A percentile compares a stretch with the other conserved stretches of the same genome.
These are phyloP conservation scores for Geotrichum siamense DNA, from an alignment of 1,139 yeast genomes.

Conservation along the genomic window DNA sequence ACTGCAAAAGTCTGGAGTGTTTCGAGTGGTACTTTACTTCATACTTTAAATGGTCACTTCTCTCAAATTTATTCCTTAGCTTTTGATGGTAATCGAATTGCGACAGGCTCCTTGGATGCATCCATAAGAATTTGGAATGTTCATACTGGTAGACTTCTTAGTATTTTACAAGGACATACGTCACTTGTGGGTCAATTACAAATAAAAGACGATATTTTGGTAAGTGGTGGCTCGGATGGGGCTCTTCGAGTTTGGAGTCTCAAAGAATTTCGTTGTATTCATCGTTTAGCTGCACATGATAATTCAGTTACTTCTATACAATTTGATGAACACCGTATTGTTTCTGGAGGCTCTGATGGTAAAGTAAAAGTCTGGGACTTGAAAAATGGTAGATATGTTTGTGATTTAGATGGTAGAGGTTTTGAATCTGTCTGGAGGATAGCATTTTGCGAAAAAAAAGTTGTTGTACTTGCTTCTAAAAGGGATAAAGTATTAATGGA, in stretches of 20 bases:
- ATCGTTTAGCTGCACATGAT: slow-evolving; percentile 76
- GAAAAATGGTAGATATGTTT: slow-evolving; percentile 51
- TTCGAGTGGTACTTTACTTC: slow-evolving; percentile 63
- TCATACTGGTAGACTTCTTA: slow-evolving; percentile 67
- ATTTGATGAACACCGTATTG: slow-evolving; percentile 78
- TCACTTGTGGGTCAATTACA: slow-evolving; percentile 73
- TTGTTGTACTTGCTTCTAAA: slow-evolving; percentile 37
- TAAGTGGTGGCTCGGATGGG: slow-evolving; percentile 90
- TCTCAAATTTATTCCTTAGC: slow-evolving; percentile 80
- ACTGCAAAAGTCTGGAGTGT: slow-evolving; percentile 87
- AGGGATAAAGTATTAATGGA: slow-evolving; percentile 35
- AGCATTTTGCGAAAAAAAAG: slow-evolving; percentile 38
- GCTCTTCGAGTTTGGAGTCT: slow-evolving; percentile 90
- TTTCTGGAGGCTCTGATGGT: slow-evolving; percentile 85
- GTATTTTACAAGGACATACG: slow-evolving; percentile 66
- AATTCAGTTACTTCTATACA: slow-evolving; percentile 82
- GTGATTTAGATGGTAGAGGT: slow-evolving; percentile 33
- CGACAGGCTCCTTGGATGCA: slow-evolving; percentile 86
- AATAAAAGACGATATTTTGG: slow-evolving; percentile 78
- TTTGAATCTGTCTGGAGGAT: slow-evolving; percentile 41
- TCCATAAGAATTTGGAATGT: slow-evolving; percentile 91
- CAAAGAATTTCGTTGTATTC: slow-evolving; percentile 78
- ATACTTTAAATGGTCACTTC: slow-evolving; percentile 75
- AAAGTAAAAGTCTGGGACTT: slow-evolving; percentile 87
- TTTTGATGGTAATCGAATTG: slow-evolving; percentile 69